Percentiles rank a stretch among this genome's conserved stretches.
Conservation (phyloP, 2,329 filamentous ascomycete species). For the Pyrenophora graminea region DNA sequence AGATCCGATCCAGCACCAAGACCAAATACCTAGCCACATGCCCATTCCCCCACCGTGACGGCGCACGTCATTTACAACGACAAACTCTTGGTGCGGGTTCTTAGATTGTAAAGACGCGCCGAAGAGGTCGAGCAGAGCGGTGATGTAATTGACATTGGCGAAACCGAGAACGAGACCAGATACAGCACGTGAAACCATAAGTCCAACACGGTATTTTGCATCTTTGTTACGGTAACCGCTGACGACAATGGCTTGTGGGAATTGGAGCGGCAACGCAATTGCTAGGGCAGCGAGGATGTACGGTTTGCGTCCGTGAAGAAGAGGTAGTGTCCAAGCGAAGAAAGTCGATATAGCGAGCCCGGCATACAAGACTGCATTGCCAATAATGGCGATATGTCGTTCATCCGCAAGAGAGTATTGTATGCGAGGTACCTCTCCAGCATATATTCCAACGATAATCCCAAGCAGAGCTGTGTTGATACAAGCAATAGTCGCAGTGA, state of each 20-base stretch:
- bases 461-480: constrained; percentile 74
- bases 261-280: constrained; percentile 72
- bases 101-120: constrained; percentile 74
- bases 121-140: constrained; percentile 73
- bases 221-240: constrained; percentile 55
- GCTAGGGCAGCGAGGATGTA: constrained; percentile 73
- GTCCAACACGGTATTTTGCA: constrained; percentile 60
- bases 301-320: constrained; percentile 76
- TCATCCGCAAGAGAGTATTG: constrained; percentile 76
- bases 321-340: constrained; percentile 72
- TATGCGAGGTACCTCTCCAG: constrained; percentile 76
- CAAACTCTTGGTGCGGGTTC: constrained; percentile 73
- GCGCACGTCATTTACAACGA: constrained; percentile 69
- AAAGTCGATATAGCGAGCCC: constrained; percentile 72
- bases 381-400: constrained; percentile 68
- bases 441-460: constrained; percentile 72
- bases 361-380: constrained; percentile 74
- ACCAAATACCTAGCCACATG: constrained; percentile 67
- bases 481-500: constrained; percentile 71
- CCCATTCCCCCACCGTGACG: constrained; percentile 78
- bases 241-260: constrained; percentile 73
- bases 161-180: constrained; percentile 74
- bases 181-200: constrained; percentile 66
- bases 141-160: constrained; percentile 76
- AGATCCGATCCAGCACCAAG: constrained; percentile 75